These are phyloP conservation scores for Gleditsia sinensis DNA, from an alignment of 306 rosid genomes.

Conservation along the genomic window DNA sequence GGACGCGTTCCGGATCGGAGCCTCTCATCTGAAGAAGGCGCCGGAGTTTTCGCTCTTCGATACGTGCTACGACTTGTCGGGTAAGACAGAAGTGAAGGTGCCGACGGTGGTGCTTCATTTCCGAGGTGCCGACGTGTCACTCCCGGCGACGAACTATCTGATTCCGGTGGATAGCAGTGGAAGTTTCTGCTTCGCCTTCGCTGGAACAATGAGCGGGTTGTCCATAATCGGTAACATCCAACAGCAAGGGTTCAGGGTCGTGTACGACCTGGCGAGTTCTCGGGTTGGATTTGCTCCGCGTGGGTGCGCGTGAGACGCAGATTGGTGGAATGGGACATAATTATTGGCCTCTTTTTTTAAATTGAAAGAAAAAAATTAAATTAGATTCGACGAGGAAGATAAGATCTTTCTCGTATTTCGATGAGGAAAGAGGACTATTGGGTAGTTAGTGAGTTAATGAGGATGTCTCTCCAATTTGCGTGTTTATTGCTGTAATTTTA, in stretches of 20 bases:
- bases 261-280: constrained; percentile 57
- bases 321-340: not conserved
- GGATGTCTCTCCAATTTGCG: not conserved
- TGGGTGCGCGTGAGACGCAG: constrained; percentile 47
- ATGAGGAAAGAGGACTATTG: not conserved
- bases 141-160: constrained; percentile 67
- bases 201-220: constrained; percentile 66
- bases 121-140: constrained; percentile 56
- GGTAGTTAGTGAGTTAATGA: not conserved
- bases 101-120: constrained; percentile 78
- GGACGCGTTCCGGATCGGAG: constrained; percentile 58
- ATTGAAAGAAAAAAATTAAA: not conserved
- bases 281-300: constrained; percentile 75
- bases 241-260: constrained; percentile 77
- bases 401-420: not conserved
- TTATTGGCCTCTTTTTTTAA: not conserved
- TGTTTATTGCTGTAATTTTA: not conserved
- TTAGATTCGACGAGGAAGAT: not conserved
- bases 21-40: constrained; percentile 43
- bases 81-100: constrained; percentile 61
- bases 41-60: constrained; percentile 69
- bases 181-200: constrained; percentile 72
- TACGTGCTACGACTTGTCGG: constrained; percentile 67
- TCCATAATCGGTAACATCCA: constrained; percentile 76
- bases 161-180: constrained; percentile 69